Base-by-base conservation (phyloP, 257 asterid species). In the Solanum chiquidenum region DNA sequence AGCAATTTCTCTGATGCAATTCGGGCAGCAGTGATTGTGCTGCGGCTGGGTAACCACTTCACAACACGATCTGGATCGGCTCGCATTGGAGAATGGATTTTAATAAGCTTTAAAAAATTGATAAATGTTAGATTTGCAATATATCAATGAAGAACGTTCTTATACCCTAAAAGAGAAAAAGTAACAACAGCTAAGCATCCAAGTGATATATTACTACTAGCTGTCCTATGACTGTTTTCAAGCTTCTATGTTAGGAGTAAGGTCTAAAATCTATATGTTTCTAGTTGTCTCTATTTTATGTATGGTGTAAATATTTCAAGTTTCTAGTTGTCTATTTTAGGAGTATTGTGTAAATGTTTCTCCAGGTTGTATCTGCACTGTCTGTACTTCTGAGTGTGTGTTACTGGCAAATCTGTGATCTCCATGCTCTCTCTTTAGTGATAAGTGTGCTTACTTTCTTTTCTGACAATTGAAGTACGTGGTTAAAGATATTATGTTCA, bases 61-160 rank as follows among this genome's bases (percentile, higher is more conserved):
- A 96, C 94, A 44, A 87, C 92, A 89, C 98, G 95, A 84, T 93
- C 93, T 88, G 96, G 98, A 93, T 96, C 95, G 12, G 96, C 92
- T 64, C 99, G 93, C 98, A 95, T 95, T 72, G 99, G 99, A 85
- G 99, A 96, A 92, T 95, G 98, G 91, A 96, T 96, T 90, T 94
- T 96, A 87, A 96, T 92, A 89, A 95, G 98, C 98, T 96, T 92
- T 14, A 73, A 72, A 20, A 80, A 3, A 16, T 80, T 49, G 85
- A 80, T 10, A 49, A 49, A 49, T 9, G 85, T 80, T 18, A 80
- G 85, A 49, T 49, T 49, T 49, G 69, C 69, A 80, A 80, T 80
- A 44, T 49, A 29, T 29, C 29, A 46, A 46, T 5, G 18, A 80
- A 80, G 42, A 49, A 44, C 60, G 7, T 9, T 25, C 84, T 76